phyloP scores from a whole-genome alignment of 1,284 basidiomycete genomes.

The Mycena citricolor region DNA sequence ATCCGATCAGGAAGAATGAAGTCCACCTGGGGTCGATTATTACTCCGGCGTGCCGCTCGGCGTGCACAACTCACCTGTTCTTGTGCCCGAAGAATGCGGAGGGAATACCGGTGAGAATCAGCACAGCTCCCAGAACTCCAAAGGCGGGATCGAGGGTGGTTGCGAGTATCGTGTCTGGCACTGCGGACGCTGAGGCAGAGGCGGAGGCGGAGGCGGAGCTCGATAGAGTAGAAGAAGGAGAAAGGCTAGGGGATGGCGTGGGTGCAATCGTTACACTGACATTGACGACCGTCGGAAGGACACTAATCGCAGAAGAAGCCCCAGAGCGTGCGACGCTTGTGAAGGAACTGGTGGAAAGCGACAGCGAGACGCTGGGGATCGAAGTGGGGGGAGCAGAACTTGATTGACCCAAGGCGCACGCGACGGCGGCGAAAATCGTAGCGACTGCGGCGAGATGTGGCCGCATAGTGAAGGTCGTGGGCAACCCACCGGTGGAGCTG shows the following conservation, averaged over 20 bases:
- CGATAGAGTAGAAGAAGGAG: conserved; percentile 31
- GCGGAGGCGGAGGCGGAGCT: conserved; percentile 39
- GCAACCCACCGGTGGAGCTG: no score
- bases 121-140: conserved; percentile 83
- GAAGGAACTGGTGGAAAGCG: conserved; percentile 49
- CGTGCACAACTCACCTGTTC: conserved; percentile 73
- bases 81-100: conserved; percentile 91
- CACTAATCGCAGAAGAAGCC: conserved; percentile 38
- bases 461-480: no score
- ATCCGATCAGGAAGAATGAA: conserved; percentile 90
- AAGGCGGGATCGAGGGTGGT: conserved; percentile 87
- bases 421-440: conserved; percentile 25
- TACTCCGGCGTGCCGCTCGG: conserved; percentile 12
- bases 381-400: conserved; percentile 29
- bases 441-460: conserved; percentile 14
- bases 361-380: conserved; percentile 39
- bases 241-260: conserved; percentile 37
- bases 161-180: conserved; percentile 58
- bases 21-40: conserved; percentile 53
- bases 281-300: conserved; percentile 58
- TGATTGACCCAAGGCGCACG: no score
- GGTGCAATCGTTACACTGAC: conserved; percentile 51
- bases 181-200: conserved; percentile 46
- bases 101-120: conserved; percentile 88
- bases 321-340: conserved; percentile 50